Conservation (phyloP, 768 basidiomycete genomes). For the Gloeopeniophorella convolvens region DNA sequence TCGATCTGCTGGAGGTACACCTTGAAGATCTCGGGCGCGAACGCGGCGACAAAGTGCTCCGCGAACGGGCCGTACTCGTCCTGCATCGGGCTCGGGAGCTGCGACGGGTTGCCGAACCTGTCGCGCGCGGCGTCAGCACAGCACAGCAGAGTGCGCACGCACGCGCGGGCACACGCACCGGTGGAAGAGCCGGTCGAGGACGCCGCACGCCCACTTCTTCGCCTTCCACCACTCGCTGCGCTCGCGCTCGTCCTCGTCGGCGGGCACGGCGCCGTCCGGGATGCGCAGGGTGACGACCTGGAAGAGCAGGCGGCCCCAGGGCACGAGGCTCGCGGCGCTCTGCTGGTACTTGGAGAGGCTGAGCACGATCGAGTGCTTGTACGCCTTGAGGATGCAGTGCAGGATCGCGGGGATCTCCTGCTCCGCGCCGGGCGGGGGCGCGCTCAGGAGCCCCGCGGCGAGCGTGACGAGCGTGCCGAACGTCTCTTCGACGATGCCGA, state of each 20-base stretch:
- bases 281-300: conserved; percentile 67
- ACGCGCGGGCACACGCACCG: conserved; percentile 39
- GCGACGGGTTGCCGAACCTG: conserved; percentile 83
- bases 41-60: conserved; percentile 65
- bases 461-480: conserved; percentile 76
- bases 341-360: conserved; percentile 72
- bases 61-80: conserved; percentile 66
- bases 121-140: neutral
- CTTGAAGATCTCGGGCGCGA: conserved; percentile 84
- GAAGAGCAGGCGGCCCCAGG: conserved; percentile 85
- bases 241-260: conserved; percentile 71
- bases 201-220: conserved; percentile 91
- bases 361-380: conserved; percentile 75
- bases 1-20: conserved; percentile 69
- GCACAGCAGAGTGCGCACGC: neutral
- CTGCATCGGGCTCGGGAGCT: conserved; percentile 68
- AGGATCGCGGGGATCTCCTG: conserved; percentile 79
- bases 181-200: conserved; percentile 73
- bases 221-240: conserved; percentile 83
- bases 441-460: conserved; percentile 59
- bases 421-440: conserved; percentile 48
- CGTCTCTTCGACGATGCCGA: conserved; percentile 49
- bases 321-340: conserved; percentile 64
- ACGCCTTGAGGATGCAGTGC: conserved; percentile 82
- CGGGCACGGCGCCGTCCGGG: conserved; percentile 58